These are phyloP conservation scores for Urtica urens DNA, from an alignment of 306 rosid species.

Conservation along the genomic window DNA sequence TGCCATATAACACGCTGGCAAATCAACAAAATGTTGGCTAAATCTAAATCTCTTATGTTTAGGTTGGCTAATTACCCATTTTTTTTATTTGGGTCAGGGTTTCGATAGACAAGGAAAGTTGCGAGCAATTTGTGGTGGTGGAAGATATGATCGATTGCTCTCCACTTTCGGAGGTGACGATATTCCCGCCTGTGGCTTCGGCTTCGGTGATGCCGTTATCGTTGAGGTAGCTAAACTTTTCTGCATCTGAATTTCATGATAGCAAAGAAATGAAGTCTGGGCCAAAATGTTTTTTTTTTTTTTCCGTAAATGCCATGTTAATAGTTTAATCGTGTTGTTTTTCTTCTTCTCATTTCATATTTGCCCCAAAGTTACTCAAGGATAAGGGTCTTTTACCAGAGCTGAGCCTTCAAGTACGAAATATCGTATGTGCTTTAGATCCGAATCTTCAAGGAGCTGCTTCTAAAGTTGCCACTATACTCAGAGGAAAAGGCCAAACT, in stretches of 20 bases:
- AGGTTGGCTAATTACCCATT: no score
- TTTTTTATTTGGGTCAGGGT: no score
- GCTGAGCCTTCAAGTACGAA: slow-evolving; percentile 40
- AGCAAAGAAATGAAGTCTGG: no score
- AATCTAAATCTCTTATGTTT: no score
- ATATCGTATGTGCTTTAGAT: slow-evolving; percentile 83
- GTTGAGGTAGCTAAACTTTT: slow-evolving; percentile 83
- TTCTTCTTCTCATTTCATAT: not conserved
- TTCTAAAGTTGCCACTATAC: slow-evolving; percentile 67
- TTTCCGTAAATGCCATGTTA: no score
- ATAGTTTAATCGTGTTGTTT: not conserved
- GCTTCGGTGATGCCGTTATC: slow-evolving; percentile 97
- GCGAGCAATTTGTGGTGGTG: slow-evolving; percentile 98
- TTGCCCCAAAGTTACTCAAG: slow-evolving; percentile 56
- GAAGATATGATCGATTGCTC: slow-evolving; percentile 78
- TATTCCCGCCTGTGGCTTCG: slow-evolving; percentile 89
- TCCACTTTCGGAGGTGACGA: slow-evolving; percentile 92
- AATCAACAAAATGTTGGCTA: no score
- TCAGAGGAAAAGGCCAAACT: slow-evolving; percentile 61
- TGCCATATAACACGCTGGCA: no score
- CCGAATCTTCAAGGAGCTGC: slow-evolving; percentile 85
- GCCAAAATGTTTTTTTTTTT: no score
- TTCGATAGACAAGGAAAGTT: slow-evolving; percentile 88
- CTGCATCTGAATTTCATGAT: no score
- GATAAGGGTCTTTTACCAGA: slow-evolving; percentile 81